These are phyloP conservation scores for Phytopythium montanum DNA, from an alignment of 352 stramenopile species.

Conservation along the genomic window DNA sequence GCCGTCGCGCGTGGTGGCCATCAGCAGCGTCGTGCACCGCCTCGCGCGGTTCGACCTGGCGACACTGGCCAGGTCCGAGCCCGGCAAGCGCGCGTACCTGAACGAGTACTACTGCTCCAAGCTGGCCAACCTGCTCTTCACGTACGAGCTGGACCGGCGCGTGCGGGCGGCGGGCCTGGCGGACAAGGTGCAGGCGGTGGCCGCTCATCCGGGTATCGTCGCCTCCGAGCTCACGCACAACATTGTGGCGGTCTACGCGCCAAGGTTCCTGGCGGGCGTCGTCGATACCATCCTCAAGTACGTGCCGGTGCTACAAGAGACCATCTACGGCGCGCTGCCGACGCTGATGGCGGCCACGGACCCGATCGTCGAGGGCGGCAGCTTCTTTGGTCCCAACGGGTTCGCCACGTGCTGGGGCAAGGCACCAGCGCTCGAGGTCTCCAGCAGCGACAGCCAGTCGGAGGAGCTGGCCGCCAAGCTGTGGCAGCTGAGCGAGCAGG, in stretches of 20 bases:
- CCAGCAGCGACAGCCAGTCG: conserved; percentile 26
- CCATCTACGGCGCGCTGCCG: conserved; percentile 22
- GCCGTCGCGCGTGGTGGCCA: conserved; percentile 26
- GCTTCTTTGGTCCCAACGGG: conserved; percentile 25
- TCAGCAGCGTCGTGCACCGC: conserved; percentile 33
- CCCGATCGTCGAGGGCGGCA: conserved; percentile 14
- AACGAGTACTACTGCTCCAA: conserved; percentile 52
- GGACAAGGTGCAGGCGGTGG: conserved; percentile 26
- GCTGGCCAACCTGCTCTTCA: conserved; percentile 42
- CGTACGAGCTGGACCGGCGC: conserved; percentile 36
- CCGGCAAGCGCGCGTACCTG: conserved; percentile 27
- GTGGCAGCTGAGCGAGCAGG: conserved; percentile 29
- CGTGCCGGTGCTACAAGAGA: conserved; percentile 33
- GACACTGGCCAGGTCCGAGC: conserved; percentile 21
- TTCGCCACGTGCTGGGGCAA: conserved; percentile 26
- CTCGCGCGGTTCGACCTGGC: conserved; percentile 24
- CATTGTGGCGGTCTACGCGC: conserved; percentile 17
- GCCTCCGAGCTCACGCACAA: conserved; percentile 24
- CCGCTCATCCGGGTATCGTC: conserved; percentile 26
- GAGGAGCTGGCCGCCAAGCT: conserved; percentile 20
- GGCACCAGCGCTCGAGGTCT: conserved; percentile 17
- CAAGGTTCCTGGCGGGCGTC: conserved; percentile 23
- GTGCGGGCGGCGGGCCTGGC: conserved; percentile 17
- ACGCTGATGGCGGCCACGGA: conserved; percentile 29
- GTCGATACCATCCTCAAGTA: conserved; percentile 20